A percentile compares a stretch with the other conserved stretches of the same genome.
Conservation (phyloP, 73 alveolate species). For the Paramecium primaurelia region DNA sequence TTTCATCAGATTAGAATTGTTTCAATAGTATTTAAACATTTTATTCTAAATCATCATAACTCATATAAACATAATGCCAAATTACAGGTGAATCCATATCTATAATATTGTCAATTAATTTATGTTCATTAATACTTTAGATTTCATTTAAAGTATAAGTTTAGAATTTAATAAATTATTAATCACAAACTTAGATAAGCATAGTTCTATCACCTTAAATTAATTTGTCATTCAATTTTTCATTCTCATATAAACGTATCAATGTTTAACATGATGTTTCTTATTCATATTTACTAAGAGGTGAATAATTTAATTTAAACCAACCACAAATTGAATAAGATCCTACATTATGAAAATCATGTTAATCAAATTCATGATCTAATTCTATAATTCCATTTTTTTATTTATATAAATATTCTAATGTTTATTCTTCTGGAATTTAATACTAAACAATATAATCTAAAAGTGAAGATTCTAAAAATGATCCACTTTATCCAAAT, state of each 20-base stretch:
- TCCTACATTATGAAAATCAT: neutral
- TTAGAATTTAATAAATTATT: neutral
- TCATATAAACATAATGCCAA: constrained; percentile 33
- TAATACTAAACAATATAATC: neutral
- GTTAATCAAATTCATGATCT: neutral
- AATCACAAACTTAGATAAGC: neutral
- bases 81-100: neutral
- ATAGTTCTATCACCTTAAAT: constrained; percentile 6
- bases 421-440: neutral
- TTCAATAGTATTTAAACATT: neutral
- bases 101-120: neutral
- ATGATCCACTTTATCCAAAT: neutral
- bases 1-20: neutral
- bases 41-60: neutral
- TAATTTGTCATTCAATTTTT: neutral
- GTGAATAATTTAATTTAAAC: neutral
- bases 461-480: neutral
- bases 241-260: neutral
- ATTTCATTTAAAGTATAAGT: neutral
- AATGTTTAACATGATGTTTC: neutral
- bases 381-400: neutral
- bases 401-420: neutral
- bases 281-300: neutral
- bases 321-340: neutral
- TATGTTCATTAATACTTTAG: neutral